A percentile compares a stretch with the other conserved stretches of the same genome.
phyloP scores from a whole-genome alignment of 2,329 filamentous ascomycete genomes.

The Alternaria sp. region DNA sequence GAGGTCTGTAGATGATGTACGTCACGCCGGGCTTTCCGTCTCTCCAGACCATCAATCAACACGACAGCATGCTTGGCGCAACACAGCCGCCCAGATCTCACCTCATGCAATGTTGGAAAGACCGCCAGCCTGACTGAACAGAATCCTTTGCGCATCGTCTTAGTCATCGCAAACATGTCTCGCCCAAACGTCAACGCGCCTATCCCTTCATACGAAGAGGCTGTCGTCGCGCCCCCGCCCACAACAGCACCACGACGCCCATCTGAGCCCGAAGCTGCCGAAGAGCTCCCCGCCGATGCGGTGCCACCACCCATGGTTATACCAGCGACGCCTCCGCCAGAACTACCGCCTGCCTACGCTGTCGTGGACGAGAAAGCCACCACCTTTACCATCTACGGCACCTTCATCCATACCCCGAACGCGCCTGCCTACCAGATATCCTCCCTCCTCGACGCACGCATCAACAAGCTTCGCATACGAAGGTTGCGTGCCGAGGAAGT shows the following conservation, averaged over 20 bases:
- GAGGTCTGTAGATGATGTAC: slow-evolving; percentile 3
- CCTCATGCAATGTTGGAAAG: not conserved
- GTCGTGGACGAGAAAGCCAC: slow-evolving; percentile 32
- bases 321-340: slow-evolving; percentile 1
- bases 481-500: slow-evolving; percentile 31
- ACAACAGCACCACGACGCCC: not conserved
- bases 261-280: slow-evolving; percentile 1
- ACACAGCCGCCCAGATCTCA: not conserved
- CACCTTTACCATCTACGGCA: slow-evolving; percentile 33
- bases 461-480: slow-evolving; percentile 30
- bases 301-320: not conserved
- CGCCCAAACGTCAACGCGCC: slow-evolving; percentile 6
- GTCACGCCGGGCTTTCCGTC: slow-evolving; percentile 11
- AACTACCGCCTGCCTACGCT: slow-evolving; percentile 34
- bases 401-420: slow-evolving; percentile 35
- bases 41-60: slow-evolving; percentile 2
- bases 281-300: not conserved
- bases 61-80: slow-evolving; percentile 11
- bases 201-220: slow-evolving; percentile 32
- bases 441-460: slow-evolving; percentile 31
- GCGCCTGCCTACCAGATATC: slow-evolving; percentile 40
- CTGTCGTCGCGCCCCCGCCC: slow-evolving; percentile 10
- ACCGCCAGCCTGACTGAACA: not conserved
- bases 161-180: slow-evolving; percentile 7
- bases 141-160: not conserved